These are phyloP conservation scores for Schrenkiella parvula DNA, from an alignment of 345 rosid genomes.

Conservation along the genomic window DNA sequence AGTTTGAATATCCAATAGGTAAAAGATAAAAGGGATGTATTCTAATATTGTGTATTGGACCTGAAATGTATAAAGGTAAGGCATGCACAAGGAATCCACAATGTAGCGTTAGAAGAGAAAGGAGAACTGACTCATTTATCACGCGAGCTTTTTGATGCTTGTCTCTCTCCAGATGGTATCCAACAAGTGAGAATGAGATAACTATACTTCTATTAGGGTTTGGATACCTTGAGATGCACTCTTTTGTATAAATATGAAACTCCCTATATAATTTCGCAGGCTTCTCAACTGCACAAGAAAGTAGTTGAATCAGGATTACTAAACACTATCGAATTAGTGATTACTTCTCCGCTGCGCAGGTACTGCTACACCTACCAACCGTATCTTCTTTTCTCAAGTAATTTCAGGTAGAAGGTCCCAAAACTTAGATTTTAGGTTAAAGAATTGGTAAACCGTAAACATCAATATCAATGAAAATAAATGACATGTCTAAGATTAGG, in stretches of 20 bases:
- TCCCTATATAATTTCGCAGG: neutral
- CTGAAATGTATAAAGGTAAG: slow-evolving; percentile 44
- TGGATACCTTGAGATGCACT: slow-evolving; percentile 1
- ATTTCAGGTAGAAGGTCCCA: neutral
- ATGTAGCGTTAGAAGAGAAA: slow-evolving; percentile 43
- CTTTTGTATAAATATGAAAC: neutral
- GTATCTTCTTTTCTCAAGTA: neutral
- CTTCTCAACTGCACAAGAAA: slow-evolving; percentile 3
- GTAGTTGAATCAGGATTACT: slow-evolving; percentile 10
- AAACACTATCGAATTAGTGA: slow-evolving; percentile 28
- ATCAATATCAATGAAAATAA: neutral
- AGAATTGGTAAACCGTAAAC: neutral
- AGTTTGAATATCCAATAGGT: neutral
- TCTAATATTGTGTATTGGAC: neutral
- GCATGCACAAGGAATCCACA: slow-evolving; percentile 72
- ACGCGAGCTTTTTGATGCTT: slow-evolving; percentile 49
- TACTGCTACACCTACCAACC: neutral
- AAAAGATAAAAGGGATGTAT: neutral
- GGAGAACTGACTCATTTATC: slow-evolving; percentile 27
- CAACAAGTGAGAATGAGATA: slow-evolving; percentile 40
- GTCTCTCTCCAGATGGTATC: slow-evolving; percentile 50
- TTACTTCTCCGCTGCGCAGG: slow-evolving; percentile 33
- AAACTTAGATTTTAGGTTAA: neutral
- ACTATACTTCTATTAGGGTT: neutral
- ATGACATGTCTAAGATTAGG: neutral